Evolutionary conservation across 2,329 filamentous ascomycete species (phyloP).

Genomic region (Penicillium sp.): DNA sequence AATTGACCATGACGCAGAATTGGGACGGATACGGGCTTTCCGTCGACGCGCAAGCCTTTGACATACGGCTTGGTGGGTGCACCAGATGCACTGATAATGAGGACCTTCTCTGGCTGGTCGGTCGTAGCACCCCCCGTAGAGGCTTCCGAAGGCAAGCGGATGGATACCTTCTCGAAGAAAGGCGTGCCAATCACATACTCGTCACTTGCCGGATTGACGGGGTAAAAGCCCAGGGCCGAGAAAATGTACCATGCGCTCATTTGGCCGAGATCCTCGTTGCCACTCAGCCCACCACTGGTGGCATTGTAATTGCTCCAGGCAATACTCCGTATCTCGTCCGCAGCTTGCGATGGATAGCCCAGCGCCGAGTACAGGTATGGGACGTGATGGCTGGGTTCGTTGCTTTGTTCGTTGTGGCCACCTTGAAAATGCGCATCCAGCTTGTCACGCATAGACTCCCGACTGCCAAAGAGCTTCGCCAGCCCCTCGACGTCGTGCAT

Average conservation of each 20-base stretch:
- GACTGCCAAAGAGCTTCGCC: conserved; percentile 44
- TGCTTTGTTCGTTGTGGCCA: conserved; percentile 52
- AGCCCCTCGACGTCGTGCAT: conserved; percentile 50
- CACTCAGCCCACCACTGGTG: conserved; percentile 49
- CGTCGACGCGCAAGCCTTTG: conserved; percentile 46
- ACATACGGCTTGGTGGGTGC: conserved; percentile 47
- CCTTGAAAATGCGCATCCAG: conserved; percentile 50
- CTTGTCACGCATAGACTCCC: conserved; percentile 43
- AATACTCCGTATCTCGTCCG: conserved; percentile 42
- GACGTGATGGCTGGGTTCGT: conserved; percentile 53
- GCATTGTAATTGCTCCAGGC: conserved; percentile 50
- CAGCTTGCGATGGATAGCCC: conserved; percentile 43
- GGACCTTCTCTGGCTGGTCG: conserved; percentile 20
- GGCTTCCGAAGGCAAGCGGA: conserved; percentile 41
- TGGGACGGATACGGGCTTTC: conserved; percentile 35
- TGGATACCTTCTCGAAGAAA: conserved; percentile 49
- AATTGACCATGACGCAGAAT: conserved; percentile 47
- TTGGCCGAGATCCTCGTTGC: conserved; percentile 54
- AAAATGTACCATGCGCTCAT: conserved; percentile 56
- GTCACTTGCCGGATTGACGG: conserved; percentile 49
- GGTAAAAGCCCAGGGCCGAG: conserved; percentile 52
- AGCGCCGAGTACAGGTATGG: conserved; percentile 51
- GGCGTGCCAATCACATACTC: conserved; percentile 51
- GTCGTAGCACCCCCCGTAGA: conserved; percentile 29
- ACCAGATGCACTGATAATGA: conserved; percentile 47